Evolutionary conservation across 2,329 filamentous ascomycete species (phyloP), one percentile per base, ranked within the genome.

Genomic region (Ophiostoma populinum): DNA sequence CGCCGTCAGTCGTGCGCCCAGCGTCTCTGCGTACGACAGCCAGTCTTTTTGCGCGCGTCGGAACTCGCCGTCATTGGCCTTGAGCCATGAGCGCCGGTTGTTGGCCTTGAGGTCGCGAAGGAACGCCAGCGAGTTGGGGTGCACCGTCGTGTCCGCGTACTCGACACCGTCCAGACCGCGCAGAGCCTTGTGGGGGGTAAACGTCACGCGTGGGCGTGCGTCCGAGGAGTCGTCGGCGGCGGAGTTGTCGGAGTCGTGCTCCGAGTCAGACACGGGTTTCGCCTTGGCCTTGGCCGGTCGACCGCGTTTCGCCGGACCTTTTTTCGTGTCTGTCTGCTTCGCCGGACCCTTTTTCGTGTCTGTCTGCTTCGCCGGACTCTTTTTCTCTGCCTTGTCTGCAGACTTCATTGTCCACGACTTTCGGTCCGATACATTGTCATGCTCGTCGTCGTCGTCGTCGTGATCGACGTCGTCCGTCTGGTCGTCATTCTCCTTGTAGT

Each of bases 11-110:
- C 72, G 76, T 40, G 76, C 63, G 1, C 78, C 80, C 25, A 90
- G 61, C 8, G 62, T 62, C 45, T 80, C 76, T 24, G 90, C 70
- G 48, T 86, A 93, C 2, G 71, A 69, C 32, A 81, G 71, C 66
- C 81, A 93, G 51, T 93, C 83, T 40, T 78, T 76, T 39, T 85
- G 67, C 1, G 83, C 71, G 36, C 74, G 65, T 40, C 85, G 70
- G 51, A 80, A 92, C 46, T 92, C 80, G 29, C 66, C 65, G 52
- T 92, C 82, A 51, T 90, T 71, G 47, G 73, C 82, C 45, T 72
- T 71, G 6, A 75, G 54, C 71, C 71, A 76, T 1, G 56, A 47
- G 20, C 71, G 57, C 39, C 62, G 55, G 44, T 76, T 76, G 45
- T 75, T 68, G 10, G 57, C 62, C 47, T 67, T 71, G 24, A 76